Evolutionary conservation across 441 rosid genomes (phyloP), one percentile per base, ranked within the genome.

Genomic region (Adansonia madagascariensis): DNA sequence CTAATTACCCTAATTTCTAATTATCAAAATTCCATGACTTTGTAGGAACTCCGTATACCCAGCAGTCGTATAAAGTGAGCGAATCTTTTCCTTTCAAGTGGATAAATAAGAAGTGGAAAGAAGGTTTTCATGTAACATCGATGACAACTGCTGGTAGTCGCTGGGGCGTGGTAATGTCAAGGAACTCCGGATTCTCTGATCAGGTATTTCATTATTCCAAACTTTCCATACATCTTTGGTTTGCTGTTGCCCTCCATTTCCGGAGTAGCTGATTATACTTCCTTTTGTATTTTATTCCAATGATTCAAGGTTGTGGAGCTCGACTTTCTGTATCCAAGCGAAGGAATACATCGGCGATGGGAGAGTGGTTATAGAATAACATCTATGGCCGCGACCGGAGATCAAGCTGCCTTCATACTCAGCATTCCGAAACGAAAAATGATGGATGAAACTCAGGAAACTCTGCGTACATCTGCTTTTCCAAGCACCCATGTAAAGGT

Each of bases 401-500:
- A 94, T 76, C 98, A 94, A 84, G 91, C 93, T 15, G 97, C 97
- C 70, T 84, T 94, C 64, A 91, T 94, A 72, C 75, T 92, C 64
- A 91, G 98, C 65, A 85, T 92, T 75, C 96, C 98, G 0, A 91
- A 86, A 75, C 86, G 96, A 11, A 94, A 90, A 84, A 82, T 87
- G 81, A 70, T 80, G 52, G 96, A 94, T 80, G 98, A 94, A 82
- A 94, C 97, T 39, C 98, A 94, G 82, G 98, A 92, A 88, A 91
- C 98, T 71, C 90, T 92, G 44, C 92, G 98, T 17, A 94, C 98
- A 72, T 91, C 97, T 65, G 92, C 92, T 83, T 94, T 94, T 80
- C 98, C 98, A 11, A 94, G 97, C 81, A 87, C 92, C 80, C 96
- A 92, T 89, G 92, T 92, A 75, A 94, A 92, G 98, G 98, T 94